Evolutionary conservation across 352 stramenopile species (phyloP).

Genomic region (Phytopythium aichiense): DNA sequence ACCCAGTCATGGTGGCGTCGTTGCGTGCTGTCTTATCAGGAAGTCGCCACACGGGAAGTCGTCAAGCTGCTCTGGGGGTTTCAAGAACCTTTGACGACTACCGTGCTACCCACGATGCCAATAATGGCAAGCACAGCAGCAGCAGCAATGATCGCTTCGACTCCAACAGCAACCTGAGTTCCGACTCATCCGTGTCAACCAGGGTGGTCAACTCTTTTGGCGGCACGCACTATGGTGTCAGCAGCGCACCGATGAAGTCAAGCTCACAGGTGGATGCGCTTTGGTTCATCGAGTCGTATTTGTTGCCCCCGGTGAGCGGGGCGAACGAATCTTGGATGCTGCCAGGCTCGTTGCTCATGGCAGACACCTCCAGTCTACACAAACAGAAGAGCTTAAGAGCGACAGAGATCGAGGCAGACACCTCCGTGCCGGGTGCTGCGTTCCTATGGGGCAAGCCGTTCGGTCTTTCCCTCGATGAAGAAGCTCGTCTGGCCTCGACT

Average conservation of each 20-base stretch:
- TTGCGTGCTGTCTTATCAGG: conserved; percentile 20
- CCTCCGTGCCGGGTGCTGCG: conserved; percentile 37
- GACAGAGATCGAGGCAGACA: conserved; percentile 4
- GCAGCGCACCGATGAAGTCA: not conserved
- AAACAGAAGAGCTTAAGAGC: not conserved
- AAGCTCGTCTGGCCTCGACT: conserved; percentile 24
- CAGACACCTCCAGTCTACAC: conserved; percentile 14
- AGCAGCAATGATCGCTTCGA: not conserved
- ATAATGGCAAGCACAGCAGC: conserved; percentile 1
- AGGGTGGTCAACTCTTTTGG: conserved; percentile 3
- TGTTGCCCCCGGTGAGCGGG: conserved; percentile 25
- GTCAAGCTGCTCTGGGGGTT: not conserved
- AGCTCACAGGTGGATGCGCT: conserved; percentile 18
- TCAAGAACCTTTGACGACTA: not conserved
- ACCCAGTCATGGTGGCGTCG: conserved; percentile 33
- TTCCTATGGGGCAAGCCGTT: conserved; percentile 55
- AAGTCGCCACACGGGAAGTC: not conserved
- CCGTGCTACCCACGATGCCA: not conserved
- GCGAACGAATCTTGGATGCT: conserved; percentile 31
- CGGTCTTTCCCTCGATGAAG: conserved; percentile 65
- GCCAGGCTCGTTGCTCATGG: conserved; percentile 24
- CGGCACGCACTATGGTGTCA: not conserved
- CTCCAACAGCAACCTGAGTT: conserved; percentile 5
- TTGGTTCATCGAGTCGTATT: conserved; percentile 54
- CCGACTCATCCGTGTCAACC: not conserved